Evolutionary conservation across 1,284 basidiomycete species (phyloP).

Genomic region (Singerocomus inundabilis): DNA sequence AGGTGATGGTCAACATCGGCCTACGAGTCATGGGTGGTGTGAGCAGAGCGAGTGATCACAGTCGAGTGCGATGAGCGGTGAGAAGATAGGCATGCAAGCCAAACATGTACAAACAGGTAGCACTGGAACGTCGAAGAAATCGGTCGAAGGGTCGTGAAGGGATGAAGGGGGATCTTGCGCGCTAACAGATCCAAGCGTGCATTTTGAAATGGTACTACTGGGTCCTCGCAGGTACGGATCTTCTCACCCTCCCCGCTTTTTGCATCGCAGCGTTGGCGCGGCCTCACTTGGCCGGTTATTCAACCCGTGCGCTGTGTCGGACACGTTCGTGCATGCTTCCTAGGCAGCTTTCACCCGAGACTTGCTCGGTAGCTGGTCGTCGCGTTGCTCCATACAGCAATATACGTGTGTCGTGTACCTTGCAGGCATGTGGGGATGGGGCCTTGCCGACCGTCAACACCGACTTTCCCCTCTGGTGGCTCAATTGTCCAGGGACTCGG

Average conservation of each 20-base stretch:
- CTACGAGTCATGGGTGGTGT: constrained; percentile 48
- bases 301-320: constrained; percentile 15
- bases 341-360: too few species aligned
- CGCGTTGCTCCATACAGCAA: constrained; percentile 7
- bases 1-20: constrained; percentile 22
- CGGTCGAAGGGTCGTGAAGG: constrained; percentile 6
- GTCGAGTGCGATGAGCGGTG: constrained; percentile 7
- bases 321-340: too few species aligned
- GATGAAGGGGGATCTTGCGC: constrained; percentile 18
- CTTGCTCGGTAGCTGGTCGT: too few species aligned
- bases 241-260: constrained; percentile 15
- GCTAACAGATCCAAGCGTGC: constrained; percentile 9
- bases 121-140: constrained; percentile 4
- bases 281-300: constrained; percentile 20
- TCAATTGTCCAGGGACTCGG: constrained; percentile 14
- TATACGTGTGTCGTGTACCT: constrained; percentile 3
- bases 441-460: too few species aligned
- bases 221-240: constrained; percentile 9
- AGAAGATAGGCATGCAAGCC: neutral
- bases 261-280: constrained; percentile 5
- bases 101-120: constrained; percentile 30
- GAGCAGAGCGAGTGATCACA: constrained; percentile 1
- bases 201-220: too few species aligned
- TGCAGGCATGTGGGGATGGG: neutral
- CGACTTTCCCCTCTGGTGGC: too few species aligned